Base-by-base conservation (phyloP, 257 asterid genomes). In the Lithospermum erythrorhizon region DNA sequence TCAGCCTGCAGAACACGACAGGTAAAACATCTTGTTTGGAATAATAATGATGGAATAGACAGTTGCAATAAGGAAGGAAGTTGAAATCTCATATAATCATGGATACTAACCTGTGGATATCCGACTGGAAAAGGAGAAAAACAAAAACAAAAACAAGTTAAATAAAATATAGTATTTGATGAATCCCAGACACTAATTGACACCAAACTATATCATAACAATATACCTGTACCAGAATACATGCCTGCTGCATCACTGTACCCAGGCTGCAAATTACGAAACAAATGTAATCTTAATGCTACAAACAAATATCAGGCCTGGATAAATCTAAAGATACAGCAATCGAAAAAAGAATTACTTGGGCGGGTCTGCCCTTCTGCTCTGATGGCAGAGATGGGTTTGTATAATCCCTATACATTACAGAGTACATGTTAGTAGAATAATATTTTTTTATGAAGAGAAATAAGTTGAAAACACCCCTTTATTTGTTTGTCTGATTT, bases 311-410 rank as follows among this genome's bases (percentile, higher is more conserved):
- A 13, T 41, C 0, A 41, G 49, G 13, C 49, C 49, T 11, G 3
- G 18, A 41, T 41, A 41, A 13, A 41, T 41, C 49, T 11, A 11
- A 41, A 11, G 17, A 13, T 1, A 41, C 18, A 35, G 17, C 49
- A 41, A 41, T 41, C 13, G 49, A 41, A 4, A 41, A 11, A 18
- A 41, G 35, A 81, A 70, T 63, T 93, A 89, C 99, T 67, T 83
- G 99, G 66, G 94, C 71, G 58, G 96, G 73, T 75, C 83, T 87
- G 60, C 97, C 99, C 90, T 81, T 89, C 67, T 86, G 99, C 72
- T 93, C 99, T 58, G 97, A 86, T 68, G 97, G 97, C 75, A 89
- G 76, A 71, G 89, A 75, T 56, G 97, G 96, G 76, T 89, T 89
- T 53, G 99, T 93, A 79, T 84, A 93, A 76, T 93, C 99, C 94